phyloP scores from a whole-genome alignment of 108 stramenopile genomes.

The Skeletonema marinoi region DNA sequence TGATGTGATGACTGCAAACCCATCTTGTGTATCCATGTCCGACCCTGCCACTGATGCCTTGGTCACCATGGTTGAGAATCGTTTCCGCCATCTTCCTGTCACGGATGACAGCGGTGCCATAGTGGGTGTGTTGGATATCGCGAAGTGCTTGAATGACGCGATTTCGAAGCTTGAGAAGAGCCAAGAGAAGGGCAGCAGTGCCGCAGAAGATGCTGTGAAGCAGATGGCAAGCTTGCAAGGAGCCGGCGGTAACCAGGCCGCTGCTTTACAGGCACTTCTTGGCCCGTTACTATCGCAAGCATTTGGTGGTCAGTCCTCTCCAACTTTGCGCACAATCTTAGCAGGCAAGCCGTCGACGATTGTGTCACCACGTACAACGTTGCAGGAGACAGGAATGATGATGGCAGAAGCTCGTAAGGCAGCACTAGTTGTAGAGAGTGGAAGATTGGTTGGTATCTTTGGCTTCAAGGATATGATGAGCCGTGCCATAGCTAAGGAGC shows the following conservation, averaged over 20 bases:
- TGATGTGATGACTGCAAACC: slow-evolving; percentile 86
- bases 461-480: slow-evolving; percentile 95
- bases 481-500: slow-evolving; percentile 84
- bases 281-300: slow-evolving; percentile 75
- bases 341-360: slow-evolving; percentile 73
- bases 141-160: slow-evolving; percentile 94
- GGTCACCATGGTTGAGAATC: slow-evolving; percentile 92
- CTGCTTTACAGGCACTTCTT: slow-evolving; percentile 66
- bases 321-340: slow-evolving; percentile 69
- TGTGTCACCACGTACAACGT: slow-evolving; percentile 64
- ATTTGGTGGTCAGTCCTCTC: slow-evolving; percentile 64
- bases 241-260: slow-evolving; percentile 63
- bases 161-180: slow-evolving; percentile 85
- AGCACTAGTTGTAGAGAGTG: slow-evolving; percentile 79
- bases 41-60: slow-evolving; percentile 90
- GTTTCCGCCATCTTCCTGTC: slow-evolving; percentile 92
- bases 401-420: slow-evolving; percentile 92
- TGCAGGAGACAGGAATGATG: slow-evolving; percentile 71
- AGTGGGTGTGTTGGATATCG: slow-evolving; percentile 92
- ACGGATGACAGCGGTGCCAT: slow-evolving; percentile 80
- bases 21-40: slow-evolving; percentile 76
- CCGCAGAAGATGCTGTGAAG: slow-evolving; percentile 63
- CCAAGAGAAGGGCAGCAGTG: slow-evolving; percentile 50
- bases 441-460: slow-evolving; percentile 85
- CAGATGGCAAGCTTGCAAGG: slow-evolving; percentile 61